A percentile compares a stretch with the other conserved stretches of the same genome.
Evolutionary conservation across 2,329 filamentous ascomycete species (phyloP).

Genomic region (Periconia macrospinosa): DNA sequence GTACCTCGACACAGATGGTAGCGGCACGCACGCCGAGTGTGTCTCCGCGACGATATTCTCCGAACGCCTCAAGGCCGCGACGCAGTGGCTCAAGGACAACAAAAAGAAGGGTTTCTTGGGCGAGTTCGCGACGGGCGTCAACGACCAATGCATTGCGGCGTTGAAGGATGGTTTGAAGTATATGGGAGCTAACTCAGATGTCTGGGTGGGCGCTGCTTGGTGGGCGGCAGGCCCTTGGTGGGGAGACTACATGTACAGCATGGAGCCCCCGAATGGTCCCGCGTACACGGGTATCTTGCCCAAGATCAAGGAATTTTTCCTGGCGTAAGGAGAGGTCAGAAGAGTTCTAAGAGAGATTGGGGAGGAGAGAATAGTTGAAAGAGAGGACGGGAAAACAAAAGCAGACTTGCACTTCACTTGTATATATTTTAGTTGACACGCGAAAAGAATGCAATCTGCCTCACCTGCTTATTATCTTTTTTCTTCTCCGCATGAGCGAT

Average conservation of each 20-base stretch:
- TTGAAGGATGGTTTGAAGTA: slow-evolving; percentile 54
- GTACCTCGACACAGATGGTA: slow-evolving; percentile 61
- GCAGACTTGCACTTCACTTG: background rate
- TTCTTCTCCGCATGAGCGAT: background rate
- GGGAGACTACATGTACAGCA: slow-evolving; percentile 51
- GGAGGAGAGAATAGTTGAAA: background rate
- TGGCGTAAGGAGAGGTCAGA: slow-evolving; percentile 1
- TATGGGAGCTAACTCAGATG: slow-evolving; percentile 53
- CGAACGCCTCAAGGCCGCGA: slow-evolving; percentile 55
- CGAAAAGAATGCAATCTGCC: background rate
- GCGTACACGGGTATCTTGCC: slow-evolving; percentile 44
- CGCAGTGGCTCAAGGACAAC: slow-evolving; percentile 57
- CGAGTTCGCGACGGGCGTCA: slow-evolving; percentile 58
- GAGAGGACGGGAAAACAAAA: background rate
- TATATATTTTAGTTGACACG: background rate
- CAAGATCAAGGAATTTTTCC: slow-evolving; percentile 40
- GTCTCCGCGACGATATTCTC: slow-evolving; percentile 57
- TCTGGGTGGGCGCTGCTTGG: slow-evolving; percentile 58
- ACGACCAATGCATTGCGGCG: slow-evolving; percentile 53
- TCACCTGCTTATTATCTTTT: background rate
- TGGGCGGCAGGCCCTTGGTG: slow-evolving; percentile 60
- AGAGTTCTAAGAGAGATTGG: too few relatives aligned
- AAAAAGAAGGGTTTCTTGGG: slow-evolving; percentile 57
- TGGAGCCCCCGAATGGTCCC: slow-evolving; percentile 53
- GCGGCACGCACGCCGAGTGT: slow-evolving; percentile 55